phyloP scores from a whole-genome alignment of 208 protist species.

The Endotrypanum monterogeii region DNA sequence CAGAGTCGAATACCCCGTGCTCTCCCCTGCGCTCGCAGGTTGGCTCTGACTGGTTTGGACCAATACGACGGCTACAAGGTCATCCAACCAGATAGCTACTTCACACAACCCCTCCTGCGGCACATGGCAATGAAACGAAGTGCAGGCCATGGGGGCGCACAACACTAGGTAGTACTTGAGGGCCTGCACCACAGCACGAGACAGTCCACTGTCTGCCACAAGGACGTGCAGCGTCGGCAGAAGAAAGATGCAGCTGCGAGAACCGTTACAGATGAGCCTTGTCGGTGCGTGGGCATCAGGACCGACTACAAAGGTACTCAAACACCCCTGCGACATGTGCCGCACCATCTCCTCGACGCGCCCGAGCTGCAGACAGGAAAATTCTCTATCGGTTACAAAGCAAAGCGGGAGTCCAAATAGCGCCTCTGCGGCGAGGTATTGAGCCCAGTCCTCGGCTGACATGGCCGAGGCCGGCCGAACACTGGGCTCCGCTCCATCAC shows the following conservation, averaged over 20 bases:
- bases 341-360: conserved; percentile 25
- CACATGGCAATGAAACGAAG: conserved; percentile 26
- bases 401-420: conserved; percentile 23
- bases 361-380: conserved; percentile 10
- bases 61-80: conserved; percentile 17
- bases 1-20: background rate
- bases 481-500: background rate
- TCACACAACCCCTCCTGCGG: conserved; percentile 12
- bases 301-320: background rate
- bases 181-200: conserved; percentile 12
- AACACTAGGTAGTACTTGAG: conserved; percentile 27
- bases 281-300: background rate
- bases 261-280: background rate
- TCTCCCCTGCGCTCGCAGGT: background rate
- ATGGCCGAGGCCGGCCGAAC: conserved; percentile 1
- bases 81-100: conserved; percentile 27
- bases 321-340: conserved; percentile 12
- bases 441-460: conserved; percentile 21
- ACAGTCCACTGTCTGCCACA: conserved; percentile 16
- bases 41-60: background rate
- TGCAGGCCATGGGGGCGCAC: conserved; percentile 22
- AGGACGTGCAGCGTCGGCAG: conserved; percentile 17
- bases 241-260: conserved; percentile 16
- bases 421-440: conserved; percentile 18
- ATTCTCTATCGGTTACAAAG: conserved; percentile 10